A percentile compares a stretch with the other conserved stretches of the same genome.
Evolutionary conservation across 2,329 filamentous ascomycete species (phyloP).

Genomic region (Didymella segeticola): DNA sequence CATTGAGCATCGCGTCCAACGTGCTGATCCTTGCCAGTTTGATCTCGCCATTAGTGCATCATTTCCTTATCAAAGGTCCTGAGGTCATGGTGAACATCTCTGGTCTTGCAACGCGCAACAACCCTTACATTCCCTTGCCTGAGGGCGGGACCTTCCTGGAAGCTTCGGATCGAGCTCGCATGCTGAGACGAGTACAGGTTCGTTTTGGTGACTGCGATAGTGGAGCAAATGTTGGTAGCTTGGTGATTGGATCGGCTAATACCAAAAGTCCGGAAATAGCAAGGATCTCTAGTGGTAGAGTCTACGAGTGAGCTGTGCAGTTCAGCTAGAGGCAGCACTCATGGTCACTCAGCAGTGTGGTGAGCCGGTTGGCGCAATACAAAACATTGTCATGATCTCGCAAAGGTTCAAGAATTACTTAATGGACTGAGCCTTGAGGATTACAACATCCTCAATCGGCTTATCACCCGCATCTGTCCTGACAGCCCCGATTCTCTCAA

Average conservation of each 20-base stretch:
- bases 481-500: constrained; percentile 86
- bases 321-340: no score
- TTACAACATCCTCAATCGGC: constrained; percentile 81
- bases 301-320: no score
- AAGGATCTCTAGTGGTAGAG: no score
- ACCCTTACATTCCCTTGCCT: not conserved
- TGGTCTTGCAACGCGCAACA: constrained; percentile 11
- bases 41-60: not conserved
- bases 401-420: no score
- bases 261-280: no score
- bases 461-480: constrained; percentile 82
- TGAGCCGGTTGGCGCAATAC: no score
- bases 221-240: not conserved
- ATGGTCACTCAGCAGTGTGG: no score
- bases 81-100: constrained; percentile 17
- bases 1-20: not conserved
- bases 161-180: not conserved
- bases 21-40: constrained; percentile 1
- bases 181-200: not conserved
- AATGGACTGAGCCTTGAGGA: constrained; percentile 73
- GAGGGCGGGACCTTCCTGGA: constrained; percentile 1
- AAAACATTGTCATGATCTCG: no score
- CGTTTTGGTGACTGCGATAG: not conserved
- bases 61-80: constrained; percentile 1
- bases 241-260: no score